A percentile compares a stretch with the other conserved stretches of the same genome.
Conservation (phyloP, 2,329 filamentous ascomycete genomes). For the Xylogone sp. region DNA sequence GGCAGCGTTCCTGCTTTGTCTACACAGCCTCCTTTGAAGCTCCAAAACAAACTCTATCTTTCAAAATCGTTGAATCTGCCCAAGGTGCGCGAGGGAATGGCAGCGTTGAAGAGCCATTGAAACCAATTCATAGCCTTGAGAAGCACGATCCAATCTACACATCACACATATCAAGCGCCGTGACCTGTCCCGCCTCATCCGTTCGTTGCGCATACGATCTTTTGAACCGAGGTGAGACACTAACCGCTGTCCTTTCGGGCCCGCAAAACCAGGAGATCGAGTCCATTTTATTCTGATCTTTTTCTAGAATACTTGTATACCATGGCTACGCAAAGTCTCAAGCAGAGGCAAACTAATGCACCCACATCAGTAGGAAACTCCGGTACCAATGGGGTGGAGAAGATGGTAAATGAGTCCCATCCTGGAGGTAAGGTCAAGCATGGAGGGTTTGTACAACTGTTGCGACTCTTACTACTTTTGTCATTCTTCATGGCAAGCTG, state of each 20-base stretch:
- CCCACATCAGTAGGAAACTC: conserved; percentile 2
- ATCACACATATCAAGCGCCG: neutral
- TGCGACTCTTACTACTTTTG: conserved; percentile 22
- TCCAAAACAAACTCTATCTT: neutral
- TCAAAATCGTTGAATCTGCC: neutral
- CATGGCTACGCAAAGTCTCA: conserved; percentile 20
- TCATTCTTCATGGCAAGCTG: conserved; percentile 24
- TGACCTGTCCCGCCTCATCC: neutral
- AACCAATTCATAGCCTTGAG: neutral
- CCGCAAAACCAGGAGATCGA: too few species aligned
- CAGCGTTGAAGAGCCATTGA: neutral
- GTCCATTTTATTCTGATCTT: neutral
- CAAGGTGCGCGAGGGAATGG: neutral
- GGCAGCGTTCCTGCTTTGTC: neutral
- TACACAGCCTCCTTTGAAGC: neutral
- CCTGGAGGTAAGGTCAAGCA: conserved; percentile 30
- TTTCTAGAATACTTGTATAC: neutral
- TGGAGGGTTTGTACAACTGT: conserved; percentile 19
- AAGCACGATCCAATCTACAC: neutral
- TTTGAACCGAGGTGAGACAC: neutral
- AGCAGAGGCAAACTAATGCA: conserved; percentile 18
- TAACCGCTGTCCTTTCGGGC: too few species aligned
- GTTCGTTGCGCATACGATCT: neutral
- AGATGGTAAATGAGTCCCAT: conserved; percentile 19
- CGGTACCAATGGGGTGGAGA: conserved; percentile 8